A percentile compares a stretch with the other conserved stretches of the same genome.
Conservation (phyloP, 495 filamentous ascomycete species). For the Penicillium crystallinum region DNA sequence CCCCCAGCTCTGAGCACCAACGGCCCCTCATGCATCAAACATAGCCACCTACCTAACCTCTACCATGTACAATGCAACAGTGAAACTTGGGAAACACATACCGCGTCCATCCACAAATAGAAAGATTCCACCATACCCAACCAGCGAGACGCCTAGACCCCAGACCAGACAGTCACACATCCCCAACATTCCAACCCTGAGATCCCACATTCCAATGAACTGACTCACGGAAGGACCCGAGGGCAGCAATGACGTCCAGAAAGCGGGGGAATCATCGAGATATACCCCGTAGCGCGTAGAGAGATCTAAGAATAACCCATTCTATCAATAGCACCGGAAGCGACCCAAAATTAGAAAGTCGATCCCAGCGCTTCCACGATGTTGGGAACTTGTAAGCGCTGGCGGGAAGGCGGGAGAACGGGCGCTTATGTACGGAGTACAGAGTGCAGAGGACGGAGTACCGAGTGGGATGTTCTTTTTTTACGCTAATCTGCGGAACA, state of each 20-base stretch:
- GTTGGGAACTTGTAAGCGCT: slow-evolving; percentile 11
- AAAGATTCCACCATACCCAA: not conserved
- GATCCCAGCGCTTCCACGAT: not conserved
- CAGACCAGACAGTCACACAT: not conserved
- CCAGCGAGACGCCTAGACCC: not conserved
- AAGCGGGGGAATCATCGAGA: not conserved
- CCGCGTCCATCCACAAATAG: not conserved
- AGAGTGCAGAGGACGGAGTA: too few species aligned
- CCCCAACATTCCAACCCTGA: not conserved
- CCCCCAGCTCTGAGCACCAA: not conserved
- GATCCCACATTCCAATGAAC: not conserved
- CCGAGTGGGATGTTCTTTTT: too few species aligned
- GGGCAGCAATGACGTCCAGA: not conserved
- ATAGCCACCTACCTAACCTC: not conserved
- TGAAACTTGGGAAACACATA: not conserved
- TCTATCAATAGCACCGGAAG: slow-evolving; percentile 10
- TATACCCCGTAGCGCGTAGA: not conserved
- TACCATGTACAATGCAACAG: not conserved
- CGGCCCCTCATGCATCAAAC: not conserved
- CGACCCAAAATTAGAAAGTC: not conserved
- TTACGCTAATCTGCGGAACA: slow-evolving; percentile 8
- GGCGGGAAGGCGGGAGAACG: slow-evolving; percentile 6
- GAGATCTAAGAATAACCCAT: slow-evolving; percentile 1
- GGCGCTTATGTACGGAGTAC: slow-evolving; percentile 16
- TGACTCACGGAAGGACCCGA: not conserved